Percentiles rank a stretch among this genome's conserved stretches.
phyloP scores from a whole-genome alignment of 345 rosid species.

The Hypericum perforatum region DNA sequence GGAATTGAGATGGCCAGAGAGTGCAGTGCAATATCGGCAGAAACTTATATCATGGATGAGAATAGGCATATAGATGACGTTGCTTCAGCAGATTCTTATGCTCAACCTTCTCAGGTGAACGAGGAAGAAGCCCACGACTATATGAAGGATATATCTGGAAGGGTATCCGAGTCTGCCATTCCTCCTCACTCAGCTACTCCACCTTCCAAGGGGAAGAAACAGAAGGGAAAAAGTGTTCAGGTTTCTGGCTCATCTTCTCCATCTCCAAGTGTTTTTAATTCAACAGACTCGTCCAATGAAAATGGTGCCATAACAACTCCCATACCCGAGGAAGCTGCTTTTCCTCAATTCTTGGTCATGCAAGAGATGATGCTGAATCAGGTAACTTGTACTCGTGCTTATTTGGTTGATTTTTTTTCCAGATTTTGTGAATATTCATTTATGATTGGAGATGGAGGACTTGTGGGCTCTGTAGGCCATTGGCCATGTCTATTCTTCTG shows the following conservation, averaged over 20 bases:
- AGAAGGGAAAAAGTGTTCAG: conserved; percentile 50
- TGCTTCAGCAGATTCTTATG: conserved; percentile 25
- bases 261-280: conserved; percentile 41
- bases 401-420: neutral
- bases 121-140: conserved; percentile 34
- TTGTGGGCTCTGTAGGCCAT: no score
- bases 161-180: conserved; percentile 32
- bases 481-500: no score
- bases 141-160: conserved; percentile 33
- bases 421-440: conserved; percentile 1
- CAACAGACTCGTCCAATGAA: conserved; percentile 43
- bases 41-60: conserved; percentile 30
- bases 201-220: conserved; percentile 46
- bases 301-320: conserved; percentile 29
- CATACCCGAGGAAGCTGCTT: conserved; percentile 25
- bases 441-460: neutral
- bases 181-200: conserved; percentile 33
- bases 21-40: conserved; percentile 32
- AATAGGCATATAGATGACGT: conserved; percentile 19
- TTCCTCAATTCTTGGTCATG: conserved; percentile 48
- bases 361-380: conserved; percentile 57
- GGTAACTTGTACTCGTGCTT: conserved; percentile 28
- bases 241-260: conserved; percentile 39
- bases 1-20: conserved; percentile 51
- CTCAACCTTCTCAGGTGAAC: conserved; percentile 26